These are phyloP conservation scores for Apiospora marii DNA, from an alignment of 2,329 filamentous ascomycete genomes.

Conservation along the genomic window DNA sequence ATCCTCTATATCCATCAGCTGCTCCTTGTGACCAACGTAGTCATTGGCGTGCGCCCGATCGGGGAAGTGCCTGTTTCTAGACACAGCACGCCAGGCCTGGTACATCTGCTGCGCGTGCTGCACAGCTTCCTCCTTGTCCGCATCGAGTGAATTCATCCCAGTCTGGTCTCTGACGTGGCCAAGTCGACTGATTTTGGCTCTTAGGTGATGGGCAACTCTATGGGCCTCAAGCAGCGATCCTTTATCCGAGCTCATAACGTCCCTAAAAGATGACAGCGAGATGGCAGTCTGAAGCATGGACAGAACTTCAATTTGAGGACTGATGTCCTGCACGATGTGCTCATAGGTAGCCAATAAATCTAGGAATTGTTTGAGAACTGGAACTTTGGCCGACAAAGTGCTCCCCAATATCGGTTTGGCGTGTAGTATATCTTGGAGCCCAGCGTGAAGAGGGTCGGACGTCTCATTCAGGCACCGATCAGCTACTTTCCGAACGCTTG, in stretches of 20 bases:
- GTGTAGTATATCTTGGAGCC: background rate
- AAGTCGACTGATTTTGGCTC: background rate
- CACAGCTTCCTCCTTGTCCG: background rate
- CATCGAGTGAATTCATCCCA: background rate
- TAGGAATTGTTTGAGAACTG: background rate
- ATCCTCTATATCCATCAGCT: background rate
- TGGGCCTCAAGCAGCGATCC: background rate
- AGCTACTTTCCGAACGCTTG: background rate
- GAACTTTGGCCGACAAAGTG: background rate
- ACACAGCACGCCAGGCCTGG: background rate
- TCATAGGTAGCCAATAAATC: background rate
- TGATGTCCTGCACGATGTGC: background rate
- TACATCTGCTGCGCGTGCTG: slow-evolving; percentile 8
- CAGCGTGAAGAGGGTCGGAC: background rate
- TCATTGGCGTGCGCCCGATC: slow-evolving; percentile 1
- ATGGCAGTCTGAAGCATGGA: slow-evolving; percentile 11
- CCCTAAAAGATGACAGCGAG: background rate
- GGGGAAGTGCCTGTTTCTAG: slow-evolving; percentile 3
- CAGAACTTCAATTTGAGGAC: background rate
- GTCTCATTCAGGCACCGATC: background rate
- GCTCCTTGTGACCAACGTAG: slow-evolving; percentile 16
- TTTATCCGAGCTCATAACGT: background rate
- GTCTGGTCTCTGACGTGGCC: background rate
- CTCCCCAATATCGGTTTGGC: background rate
- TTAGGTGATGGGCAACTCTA: background rate